Evolutionary conservation across 2,329 filamentous ascomycete genomes (phyloP).

Genomic region (Colletotrichum tropicicola): DNA sequence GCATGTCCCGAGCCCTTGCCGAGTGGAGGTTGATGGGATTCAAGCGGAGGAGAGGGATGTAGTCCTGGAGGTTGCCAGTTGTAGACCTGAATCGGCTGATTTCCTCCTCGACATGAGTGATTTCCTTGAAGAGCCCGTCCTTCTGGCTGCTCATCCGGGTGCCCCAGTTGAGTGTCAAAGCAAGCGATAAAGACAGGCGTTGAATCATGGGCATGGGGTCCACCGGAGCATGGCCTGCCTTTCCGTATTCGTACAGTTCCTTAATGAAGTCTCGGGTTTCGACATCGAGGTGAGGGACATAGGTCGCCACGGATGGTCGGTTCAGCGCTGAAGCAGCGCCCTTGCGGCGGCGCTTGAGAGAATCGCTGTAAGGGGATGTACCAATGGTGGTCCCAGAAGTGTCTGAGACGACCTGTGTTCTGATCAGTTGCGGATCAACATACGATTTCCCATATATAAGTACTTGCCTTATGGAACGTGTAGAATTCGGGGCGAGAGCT

Average conservation of each 20-base stretch:
- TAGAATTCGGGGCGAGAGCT: constrained; percentile 66
- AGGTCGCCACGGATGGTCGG: constrained; percentile 69
- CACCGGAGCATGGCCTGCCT: constrained; percentile 60
- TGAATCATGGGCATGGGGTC: constrained; percentile 77
- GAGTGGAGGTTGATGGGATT: constrained; percentile 70
- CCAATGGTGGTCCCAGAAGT: constrained; percentile 75
- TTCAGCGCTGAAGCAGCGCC: constrained; percentile 73
- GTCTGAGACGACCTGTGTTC: constrained; percentile 68
- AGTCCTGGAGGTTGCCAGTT: constrained; percentile 69
- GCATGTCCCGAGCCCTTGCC: constrained; percentile 66
- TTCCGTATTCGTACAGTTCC: constrained; percentile 67
- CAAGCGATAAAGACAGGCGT: constrained; percentile 68
- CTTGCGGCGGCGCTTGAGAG: constrained; percentile 70
- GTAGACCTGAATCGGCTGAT: constrained; percentile 68
- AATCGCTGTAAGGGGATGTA: constrained; percentile 73
- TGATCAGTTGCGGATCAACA: too few relatives aligned
- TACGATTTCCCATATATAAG: too few relatives aligned
- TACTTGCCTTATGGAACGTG: constrained; percentile 68
- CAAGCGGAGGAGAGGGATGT: constrained; percentile 65
- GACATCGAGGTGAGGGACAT: constrained; percentile 68
- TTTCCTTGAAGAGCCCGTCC: constrained; percentile 69
- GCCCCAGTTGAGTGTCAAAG: constrained; percentile 74
- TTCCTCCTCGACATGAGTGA: constrained; percentile 69
- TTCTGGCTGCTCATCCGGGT: constrained; percentile 64
- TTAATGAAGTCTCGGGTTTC: constrained; percentile 71